Conservation (phyloP, 495 filamentous ascomycete genomes). For the Platismatia glauca region DNA sequence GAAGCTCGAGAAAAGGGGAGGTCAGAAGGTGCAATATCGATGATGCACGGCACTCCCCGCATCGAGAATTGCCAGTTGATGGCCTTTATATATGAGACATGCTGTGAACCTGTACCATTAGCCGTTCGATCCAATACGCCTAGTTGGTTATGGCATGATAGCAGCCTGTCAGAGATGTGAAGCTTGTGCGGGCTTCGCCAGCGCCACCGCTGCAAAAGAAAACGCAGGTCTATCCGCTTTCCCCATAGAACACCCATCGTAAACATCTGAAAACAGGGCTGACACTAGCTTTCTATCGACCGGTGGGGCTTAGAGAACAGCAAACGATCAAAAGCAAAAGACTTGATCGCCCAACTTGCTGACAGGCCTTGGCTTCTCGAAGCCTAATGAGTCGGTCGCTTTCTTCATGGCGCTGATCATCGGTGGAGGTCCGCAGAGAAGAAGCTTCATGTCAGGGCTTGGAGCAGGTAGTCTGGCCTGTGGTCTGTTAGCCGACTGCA, state of each 20-base stretch:
- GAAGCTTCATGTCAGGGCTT: conserved; percentile 79
- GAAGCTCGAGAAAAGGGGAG: conserved; percentile 55
- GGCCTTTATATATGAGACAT: not conserved
- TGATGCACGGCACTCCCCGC: conserved; percentile 20
- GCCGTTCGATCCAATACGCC: not conserved
- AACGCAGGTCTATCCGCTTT: not conserved
- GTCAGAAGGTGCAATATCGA: conserved; percentile 39
- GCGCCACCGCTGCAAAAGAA: not conserved
- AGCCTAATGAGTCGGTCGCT: conserved; percentile 77
- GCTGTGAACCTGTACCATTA: not conserved
- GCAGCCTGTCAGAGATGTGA: not conserved
- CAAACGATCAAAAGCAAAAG: conserved; percentile 68
- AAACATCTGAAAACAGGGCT: not conserved
- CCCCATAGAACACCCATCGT: not conserved
- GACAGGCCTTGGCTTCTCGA: conserved; percentile 80
- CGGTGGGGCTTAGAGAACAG: not conserved
- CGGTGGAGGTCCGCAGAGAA: conserved; percentile 93
- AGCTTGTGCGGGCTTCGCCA: not conserved
- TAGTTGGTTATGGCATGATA: not conserved
- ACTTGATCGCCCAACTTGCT: conserved; percentile 98
- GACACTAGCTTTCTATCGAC: not conserved
- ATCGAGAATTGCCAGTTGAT: not conserved
- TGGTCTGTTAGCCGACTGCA: not conserved
- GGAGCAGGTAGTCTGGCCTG: conserved; percentile 57
- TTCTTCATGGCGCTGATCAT: conserved; percentile 99